Percentiles rank a stretch among this genome's conserved stretches.
These are phyloP conservation scores for Trichoderma citrinoviride DNA, from an alignment of 2,329 filamentous ascomycete species.

Conservation along the genomic window DNA sequence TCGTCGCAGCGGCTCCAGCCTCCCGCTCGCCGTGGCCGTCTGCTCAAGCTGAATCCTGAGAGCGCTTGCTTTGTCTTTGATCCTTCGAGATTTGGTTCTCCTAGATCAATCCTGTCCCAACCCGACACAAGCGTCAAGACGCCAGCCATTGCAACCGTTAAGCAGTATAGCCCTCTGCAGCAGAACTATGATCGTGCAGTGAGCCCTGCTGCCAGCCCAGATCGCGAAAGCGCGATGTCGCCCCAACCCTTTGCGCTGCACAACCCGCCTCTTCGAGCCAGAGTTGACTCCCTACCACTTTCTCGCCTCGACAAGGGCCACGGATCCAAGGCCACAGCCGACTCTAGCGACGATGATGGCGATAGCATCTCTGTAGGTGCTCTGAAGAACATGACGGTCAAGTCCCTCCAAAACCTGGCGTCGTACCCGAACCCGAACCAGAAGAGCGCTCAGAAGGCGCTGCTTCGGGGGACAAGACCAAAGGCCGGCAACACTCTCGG, in stretches of 20 bases:
- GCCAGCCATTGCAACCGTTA: background rate
- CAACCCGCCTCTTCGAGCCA: constrained; percentile 28
- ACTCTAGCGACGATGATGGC: constrained; percentile 30
- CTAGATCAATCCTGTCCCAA: constrained; percentile 37
- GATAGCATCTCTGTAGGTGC: constrained; percentile 33
- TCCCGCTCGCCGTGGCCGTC: constrained; percentile 50
- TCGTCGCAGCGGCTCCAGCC: constrained; percentile 48
- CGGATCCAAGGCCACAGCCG: background rate
- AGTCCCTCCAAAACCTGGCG: constrained; percentile 52
- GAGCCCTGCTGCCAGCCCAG: constrained; percentile 37
- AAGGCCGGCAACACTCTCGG: constrained; percentile 21
- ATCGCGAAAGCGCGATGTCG: constrained; percentile 31
- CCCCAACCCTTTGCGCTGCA: constrained; percentile 27
- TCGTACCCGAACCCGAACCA: constrained; percentile 57
- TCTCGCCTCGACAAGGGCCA: background rate
- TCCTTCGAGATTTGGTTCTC: constrained; percentile 29
- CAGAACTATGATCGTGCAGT: constrained; percentile 54
- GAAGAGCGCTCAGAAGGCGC: constrained; percentile 48
- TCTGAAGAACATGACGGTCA: constrained; percentile 43
- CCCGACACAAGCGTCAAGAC: background rate
- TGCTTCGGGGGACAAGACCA: constrained; percentile 36
- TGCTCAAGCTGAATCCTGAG: constrained; percentile 41
- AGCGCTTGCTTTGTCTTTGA: constrained; percentile 29
- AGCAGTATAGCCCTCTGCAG: constrained; percentile 50
- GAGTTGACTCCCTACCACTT: background rate